Base-by-base conservation (phyloP, 768 basidiomycete genomes). In the Phanerodontia chrysosporium region DNA sequence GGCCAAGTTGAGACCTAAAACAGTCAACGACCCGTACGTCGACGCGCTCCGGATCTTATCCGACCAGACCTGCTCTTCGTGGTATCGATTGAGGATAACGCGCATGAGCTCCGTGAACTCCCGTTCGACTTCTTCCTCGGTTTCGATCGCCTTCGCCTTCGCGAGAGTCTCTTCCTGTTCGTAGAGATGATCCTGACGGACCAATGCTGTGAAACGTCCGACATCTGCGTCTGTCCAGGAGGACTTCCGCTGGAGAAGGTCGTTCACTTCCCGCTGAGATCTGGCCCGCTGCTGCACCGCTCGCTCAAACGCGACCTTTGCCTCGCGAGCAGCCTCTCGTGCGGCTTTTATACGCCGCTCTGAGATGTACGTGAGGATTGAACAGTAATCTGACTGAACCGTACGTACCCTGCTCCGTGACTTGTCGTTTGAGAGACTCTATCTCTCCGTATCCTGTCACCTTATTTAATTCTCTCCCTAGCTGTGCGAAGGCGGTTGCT, bases 21-120 rank as follows among this genome's bases (percentile, higher is more conserved):
- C 95, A 5, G 86, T 87, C 59, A 98, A 76, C 42, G 88, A 89
- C 2, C 94, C 95, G 70, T 98, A 98, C 4, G 97, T 98, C 62
- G 92, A 94, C 27, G 90, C 89, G 65, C 91, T 93, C 35, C 97
- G 85, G 60, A 99, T 97, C 75, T 99, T 99, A 78, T 99, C 96
- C 55, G 92, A 94, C 97, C 97, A 99, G 2, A 98, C 85, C 71
- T 99, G 97, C 70, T 99, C 97, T 74, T 98, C 96, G 75, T 98
- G 96, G 72, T 98, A 98, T 39, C 96, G 82, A 51, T 84, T 86
- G 59, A 99, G 81, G 67, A 98, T 98, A 10, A 83, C 78, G 57
- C 86, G 86, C 88, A 96, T 91, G 63, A 98, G 80, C 68, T 86
- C 88, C 67, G 80, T 87, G 70, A 98, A 97, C 65, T 89, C 91